Percentiles rank a stretch among this genome's conserved stretches.
phyloP scores from a whole-genome alignment of 1,284 basidiomycete species.

The Microbotryum intermedium region DNA sequence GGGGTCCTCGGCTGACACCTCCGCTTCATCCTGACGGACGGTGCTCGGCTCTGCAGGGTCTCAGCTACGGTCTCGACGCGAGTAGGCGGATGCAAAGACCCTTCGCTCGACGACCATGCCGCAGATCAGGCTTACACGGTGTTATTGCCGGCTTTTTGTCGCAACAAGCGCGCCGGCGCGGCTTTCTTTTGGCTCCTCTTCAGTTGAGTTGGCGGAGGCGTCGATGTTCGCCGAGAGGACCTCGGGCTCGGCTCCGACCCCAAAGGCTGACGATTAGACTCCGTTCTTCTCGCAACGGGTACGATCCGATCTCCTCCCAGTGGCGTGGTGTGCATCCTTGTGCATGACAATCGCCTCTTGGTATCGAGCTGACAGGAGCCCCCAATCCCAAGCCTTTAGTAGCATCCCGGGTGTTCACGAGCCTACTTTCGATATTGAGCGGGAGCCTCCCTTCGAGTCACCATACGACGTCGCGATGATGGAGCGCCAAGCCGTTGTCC shows the following conservation, averaged over 20 bases:
- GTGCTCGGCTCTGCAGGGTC: conserved; percentile 9
- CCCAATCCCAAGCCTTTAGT: neutral
- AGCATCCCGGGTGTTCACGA: conserved; percentile 11
- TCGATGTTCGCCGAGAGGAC: neutral
- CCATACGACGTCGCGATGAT: neutral
- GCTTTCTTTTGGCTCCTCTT: conserved; percentile 32
- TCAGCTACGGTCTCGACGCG: conserved; percentile 27
- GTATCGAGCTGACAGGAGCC: too few relatives aligned
- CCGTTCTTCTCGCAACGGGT: neutral
- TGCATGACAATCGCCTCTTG: too few relatives aligned
- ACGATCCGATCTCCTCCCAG: neutral
- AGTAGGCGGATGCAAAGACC: conserved; percentile 29
- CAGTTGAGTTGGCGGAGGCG: conserved; percentile 2
- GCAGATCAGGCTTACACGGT: conserved; percentile 25
- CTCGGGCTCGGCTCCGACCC: neutral
- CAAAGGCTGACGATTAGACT: neutral
- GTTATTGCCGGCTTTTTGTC: conserved; percentile 25
- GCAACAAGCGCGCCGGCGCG: conserved; percentile 31
- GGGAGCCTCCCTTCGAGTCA: conserved; percentile 8
- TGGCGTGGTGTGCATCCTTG: neutral
- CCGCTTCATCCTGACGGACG: neutral
- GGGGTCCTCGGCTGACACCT: neutral
- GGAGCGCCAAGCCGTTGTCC: neutral
- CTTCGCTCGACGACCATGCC: conserved; percentile 22
- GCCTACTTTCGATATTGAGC: conserved; percentile 5